phyloP scores from a whole-genome alignment of 176 grass and related monocot genomes.

The Phoenix dactylifera region DNA sequence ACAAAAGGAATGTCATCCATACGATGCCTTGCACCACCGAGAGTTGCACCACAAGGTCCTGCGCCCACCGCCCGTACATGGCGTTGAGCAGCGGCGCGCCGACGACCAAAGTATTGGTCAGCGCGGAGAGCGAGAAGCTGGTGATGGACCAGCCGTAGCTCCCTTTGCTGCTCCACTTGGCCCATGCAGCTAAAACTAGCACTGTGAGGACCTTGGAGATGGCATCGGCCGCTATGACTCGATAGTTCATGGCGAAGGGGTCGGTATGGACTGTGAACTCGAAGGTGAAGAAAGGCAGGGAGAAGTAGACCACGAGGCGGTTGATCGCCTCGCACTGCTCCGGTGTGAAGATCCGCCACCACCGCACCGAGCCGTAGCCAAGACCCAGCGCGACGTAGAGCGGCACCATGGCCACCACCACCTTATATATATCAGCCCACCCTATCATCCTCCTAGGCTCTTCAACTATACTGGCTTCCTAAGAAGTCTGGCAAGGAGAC shows the following conservation, averaged over 20 bases:
- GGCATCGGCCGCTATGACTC: conserved; percentile 65
- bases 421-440: conserved; percentile 79
- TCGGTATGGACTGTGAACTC: conserved; percentile 88
- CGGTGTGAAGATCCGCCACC: conserved; percentile 84
- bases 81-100: conserved; percentile 72
- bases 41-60: conserved; percentile 78
- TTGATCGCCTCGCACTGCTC: conserved; percentile 95
- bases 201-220: conserved; percentile 64
- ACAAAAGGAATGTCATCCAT: conserved; percentile 42
- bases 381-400: conserved; percentile 80
- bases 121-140: conserved; percentile 63
- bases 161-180: conserved; percentile 38
- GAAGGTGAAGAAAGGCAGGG: conserved; percentile 84
- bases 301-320: conserved; percentile 80
- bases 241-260: conserved; percentile 95
- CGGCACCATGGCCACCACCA: conserved; percentile 64
- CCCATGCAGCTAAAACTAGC: conserved; percentile 48
- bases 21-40: conserved; percentile 64
- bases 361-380: conserved; percentile 72
- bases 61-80: conserved; percentile 93
- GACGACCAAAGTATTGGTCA: conserved; percentile 83
- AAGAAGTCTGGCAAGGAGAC: neutral
- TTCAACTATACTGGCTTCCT: neutral
- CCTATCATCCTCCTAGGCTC: conserved; percentile 60
- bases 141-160: conserved; percentile 40